A percentile compares a stretch with the other conserved stretches of the same genome.
These are phyloP conservation scores for Wickerhamomyces rabaulensis DNA, from an alignment of 805 yeast species.

Conservation along the genomic window DNA sequence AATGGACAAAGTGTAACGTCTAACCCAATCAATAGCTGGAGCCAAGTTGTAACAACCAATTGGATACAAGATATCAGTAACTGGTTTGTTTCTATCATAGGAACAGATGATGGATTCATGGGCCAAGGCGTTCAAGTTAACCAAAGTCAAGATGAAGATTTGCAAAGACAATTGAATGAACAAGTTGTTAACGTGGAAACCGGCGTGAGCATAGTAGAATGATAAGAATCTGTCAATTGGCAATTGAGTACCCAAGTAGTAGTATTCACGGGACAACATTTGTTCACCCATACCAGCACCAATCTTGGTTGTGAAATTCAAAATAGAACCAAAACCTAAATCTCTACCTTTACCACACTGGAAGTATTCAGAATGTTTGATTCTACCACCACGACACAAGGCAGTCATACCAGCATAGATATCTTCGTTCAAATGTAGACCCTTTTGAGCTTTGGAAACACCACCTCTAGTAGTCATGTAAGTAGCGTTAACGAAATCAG, in stretches of 20 bases:
- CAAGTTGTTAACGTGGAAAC: slow-evolving; percentile 78
- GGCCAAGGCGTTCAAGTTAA: slow-evolving; percentile 68
- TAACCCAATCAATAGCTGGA: slow-evolving; percentile 76
- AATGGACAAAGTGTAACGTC: slow-evolving; percentile 75
- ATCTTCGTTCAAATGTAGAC: slow-evolving; percentile 82
- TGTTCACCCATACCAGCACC: slow-evolving; percentile 96
- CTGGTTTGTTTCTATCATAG: slow-evolving; percentile 59
- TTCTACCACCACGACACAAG: slow-evolving; percentile 77
- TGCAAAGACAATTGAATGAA: slow-evolving; percentile 75
- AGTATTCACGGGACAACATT: slow-evolving; percentile 79
- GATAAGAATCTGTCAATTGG: slow-evolving; percentile 79
- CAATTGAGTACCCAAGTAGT: slow-evolving; percentile 72
- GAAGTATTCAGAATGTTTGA: slow-evolving; percentile 80
- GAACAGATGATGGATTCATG: slow-evolving; percentile 67
- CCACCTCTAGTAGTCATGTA: slow-evolving; percentile 87
- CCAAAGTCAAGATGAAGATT: slow-evolving; percentile 62
- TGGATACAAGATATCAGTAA: slow-evolving; percentile 62
- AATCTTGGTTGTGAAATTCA: slow-evolving; percentile 81
- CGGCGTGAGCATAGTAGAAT: slow-evolving; percentile 82
- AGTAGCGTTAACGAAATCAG: slow-evolving; percentile 72
- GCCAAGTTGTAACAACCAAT: slow-evolving; percentile 67
- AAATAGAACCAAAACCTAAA: slow-evolving; percentile 80
- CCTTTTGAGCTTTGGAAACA: slow-evolving; percentile 82
- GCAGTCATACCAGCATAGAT: slow-evolving; percentile 88
- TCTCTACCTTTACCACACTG: slow-evolving; percentile 93